A percentile compares a stretch with the other conserved stretches of the same genome.
phyloP scores from a whole-genome alignment of 169 alveolate species.

The Cryptosporidium baileyi region DNA sequence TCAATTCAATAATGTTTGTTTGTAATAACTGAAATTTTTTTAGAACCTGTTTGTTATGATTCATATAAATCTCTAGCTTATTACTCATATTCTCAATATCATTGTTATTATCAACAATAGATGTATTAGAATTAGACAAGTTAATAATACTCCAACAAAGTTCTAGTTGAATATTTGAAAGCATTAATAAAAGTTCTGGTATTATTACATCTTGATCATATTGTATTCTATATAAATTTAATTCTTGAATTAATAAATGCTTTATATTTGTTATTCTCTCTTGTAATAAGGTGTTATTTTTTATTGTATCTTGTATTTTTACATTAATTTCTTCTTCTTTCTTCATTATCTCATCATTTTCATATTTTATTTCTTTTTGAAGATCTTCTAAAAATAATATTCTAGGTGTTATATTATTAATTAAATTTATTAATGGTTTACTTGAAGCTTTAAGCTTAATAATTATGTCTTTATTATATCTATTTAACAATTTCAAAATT shows the following conservation, averaged over 20 bases:
- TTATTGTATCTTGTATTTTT: slow-evolving; percentile 5
- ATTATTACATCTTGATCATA: slow-evolving; percentile 38
- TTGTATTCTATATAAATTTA: slow-evolving; percentile 19
- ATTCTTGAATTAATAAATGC: slow-evolving; percentile 7
- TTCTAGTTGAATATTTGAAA: slow-evolving; percentile 53
- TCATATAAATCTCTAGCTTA: background rate
- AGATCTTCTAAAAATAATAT: background rate
- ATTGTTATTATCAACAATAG: background rate
- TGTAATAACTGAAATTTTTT: slow-evolving; percentile 4
- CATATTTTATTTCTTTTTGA: background rate
- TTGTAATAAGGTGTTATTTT: background rate
- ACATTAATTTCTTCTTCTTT: slow-evolving; percentile 6
- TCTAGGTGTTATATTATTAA: background rate
- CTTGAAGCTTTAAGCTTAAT: background rate
- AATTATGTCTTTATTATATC: background rate
- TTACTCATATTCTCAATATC: background rate
- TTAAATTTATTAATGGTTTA: background rate
- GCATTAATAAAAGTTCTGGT: slow-evolving; percentile 32
- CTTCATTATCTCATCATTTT: background rate
- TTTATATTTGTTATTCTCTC: background rate
- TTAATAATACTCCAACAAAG: slow-evolving; percentile 20
- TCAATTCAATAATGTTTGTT: slow-evolving; percentile 16
- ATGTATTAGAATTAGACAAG: background rate
- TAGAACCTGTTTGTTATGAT: slow-evolving; percentile 5
- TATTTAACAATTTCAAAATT: background rate